Evolutionary conservation across 257 asterid genomes (phyloP).

Genomic region (Solanum virginianum): DNA sequence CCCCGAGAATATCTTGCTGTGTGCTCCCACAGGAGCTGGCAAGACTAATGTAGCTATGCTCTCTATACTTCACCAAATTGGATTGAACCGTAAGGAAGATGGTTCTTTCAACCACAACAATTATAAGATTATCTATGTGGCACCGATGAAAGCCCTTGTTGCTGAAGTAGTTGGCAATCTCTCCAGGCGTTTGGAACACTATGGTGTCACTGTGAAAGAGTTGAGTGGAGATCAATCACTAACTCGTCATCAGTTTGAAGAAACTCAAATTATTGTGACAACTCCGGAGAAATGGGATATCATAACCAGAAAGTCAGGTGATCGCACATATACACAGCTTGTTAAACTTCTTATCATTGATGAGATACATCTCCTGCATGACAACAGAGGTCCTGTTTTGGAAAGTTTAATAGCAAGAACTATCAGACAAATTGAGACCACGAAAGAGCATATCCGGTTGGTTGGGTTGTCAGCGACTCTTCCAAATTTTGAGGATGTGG

Average conservation of each 20-base stretch:
- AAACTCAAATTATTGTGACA: constrained; percentile 31
- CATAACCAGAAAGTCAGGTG: constrained; percentile 31
- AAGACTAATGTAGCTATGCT: constrained; percentile 41
- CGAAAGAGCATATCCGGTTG: constrained; percentile 28
- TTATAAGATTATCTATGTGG: constrained; percentile 33
- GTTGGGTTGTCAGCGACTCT: constrained; percentile 34
- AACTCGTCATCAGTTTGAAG: constrained; percentile 34
- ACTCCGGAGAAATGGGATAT: constrained; percentile 39
- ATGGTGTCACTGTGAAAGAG: constrained; percentile 27
- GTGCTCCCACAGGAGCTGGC: constrained; percentile 42
- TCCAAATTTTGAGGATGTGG: constrained; percentile 28
- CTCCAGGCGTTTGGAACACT: constrained; percentile 20
- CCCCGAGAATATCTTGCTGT: constrained; percentile 22
- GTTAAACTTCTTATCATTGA: constrained; percentile 28
- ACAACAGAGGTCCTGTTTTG: constrained; percentile 32
- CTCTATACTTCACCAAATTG: constrained; percentile 28
- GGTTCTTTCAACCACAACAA: constrained; percentile 16
- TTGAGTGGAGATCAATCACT: constrained; percentile 31
- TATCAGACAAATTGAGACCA: constrained; percentile 29
- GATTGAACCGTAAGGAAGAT: constrained; percentile 18
- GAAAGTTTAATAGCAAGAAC: constrained; percentile 28
- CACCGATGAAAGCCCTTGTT: constrained; percentile 33
- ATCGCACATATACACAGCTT: constrained; percentile 30
- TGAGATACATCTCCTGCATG: constrained; percentile 31
- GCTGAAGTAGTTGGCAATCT: constrained; percentile 33